phyloP scores from a whole-genome alignment of 495 filamentous ascomycete genomes.

The Ascodesmis nigricans region DNA sequence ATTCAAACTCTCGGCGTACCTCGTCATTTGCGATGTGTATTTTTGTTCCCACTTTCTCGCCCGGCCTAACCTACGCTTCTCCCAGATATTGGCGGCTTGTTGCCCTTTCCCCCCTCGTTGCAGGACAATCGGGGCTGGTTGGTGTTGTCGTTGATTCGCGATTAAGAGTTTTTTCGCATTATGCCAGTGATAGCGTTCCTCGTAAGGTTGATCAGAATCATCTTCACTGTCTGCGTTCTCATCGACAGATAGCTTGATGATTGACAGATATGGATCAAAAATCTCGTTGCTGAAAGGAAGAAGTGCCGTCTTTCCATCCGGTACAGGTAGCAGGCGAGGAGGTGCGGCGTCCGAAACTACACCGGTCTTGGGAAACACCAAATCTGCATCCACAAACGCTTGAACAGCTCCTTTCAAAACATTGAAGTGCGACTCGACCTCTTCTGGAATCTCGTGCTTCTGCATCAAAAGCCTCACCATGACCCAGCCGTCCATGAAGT shows the following conservation, averaged over 20 bases:
- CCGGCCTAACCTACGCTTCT: slow-evolving; percentile 5
- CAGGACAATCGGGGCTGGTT: not conserved
- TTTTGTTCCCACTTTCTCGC: slow-evolving; percentile 29
- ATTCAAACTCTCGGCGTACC: slow-evolving; percentile 50
- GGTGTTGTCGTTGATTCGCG: slow-evolving; percentile 1
- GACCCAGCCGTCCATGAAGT: slow-evolving; percentile 12
- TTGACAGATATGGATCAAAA: slow-evolving; percentile 33
- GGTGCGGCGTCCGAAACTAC: not conserved
- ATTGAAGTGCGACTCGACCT: slow-evolving; percentile 4
- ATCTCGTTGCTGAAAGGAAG: slow-evolving; percentile 37
- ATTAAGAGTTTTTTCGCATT: slow-evolving; percentile 30
- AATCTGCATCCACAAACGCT: not conserved
- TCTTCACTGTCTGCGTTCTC: slow-evolving; percentile 8
- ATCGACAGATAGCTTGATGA: slow-evolving; percentile 4
- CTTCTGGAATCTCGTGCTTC: slow-evolving; percentile 6
- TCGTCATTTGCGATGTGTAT: slow-evolving; percentile 41
- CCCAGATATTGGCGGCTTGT: slow-evolving; percentile 5
- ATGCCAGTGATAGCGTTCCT: slow-evolving; percentile 49
- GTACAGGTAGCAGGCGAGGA: slow-evolving; percentile 16
- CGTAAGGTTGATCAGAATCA: slow-evolving; percentile 22
- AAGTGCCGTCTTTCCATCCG: slow-evolving; percentile 24
- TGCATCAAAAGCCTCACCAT: slow-evolving; percentile 9
- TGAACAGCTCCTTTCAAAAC: too few species aligned
- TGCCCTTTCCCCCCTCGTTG: slow-evolving; percentile 7
- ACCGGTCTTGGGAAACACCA: not conserved